Evolutionary conservation across 148 eudicot genomes (phyloP), one percentile per base, ranked within the genome.

Genomic region (Oxyria digyna): DNA sequence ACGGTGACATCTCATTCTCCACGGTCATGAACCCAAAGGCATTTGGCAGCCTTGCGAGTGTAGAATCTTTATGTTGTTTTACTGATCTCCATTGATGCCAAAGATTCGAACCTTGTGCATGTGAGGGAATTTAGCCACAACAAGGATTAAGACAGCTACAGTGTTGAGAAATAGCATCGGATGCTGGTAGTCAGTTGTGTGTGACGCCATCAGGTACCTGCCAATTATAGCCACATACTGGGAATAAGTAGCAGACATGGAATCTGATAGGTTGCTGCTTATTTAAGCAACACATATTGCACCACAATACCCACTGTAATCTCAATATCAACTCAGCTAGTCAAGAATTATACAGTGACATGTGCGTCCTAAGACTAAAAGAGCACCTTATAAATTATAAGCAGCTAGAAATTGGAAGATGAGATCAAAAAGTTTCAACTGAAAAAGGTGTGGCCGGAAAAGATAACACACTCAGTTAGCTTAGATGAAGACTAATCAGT

Each of bases 41-140:
- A n/a, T 0, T 48, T 48, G 3, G 2, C 45, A 48, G 54, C 23
- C 57, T 50, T 50, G 57, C 57, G 9, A 59, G 65, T 59, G 65
- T 59, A 38, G 31, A 55, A 55, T 33, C 63, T 26, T 4, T 55
- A 24, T 27, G 62, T 29, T 59, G 35, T 29, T 52, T 89, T 79
- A 82, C 81, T 82, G 82, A 67, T 91, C 96, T 4, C 89, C 96
- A 52, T 92, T 92, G 73, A 92, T 92, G 55, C 98, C 98, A 68
- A 92, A 92, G 77, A 92, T 89, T 20, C 98, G 86, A 59, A 92
- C 98, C 79, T 92, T 92, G 84, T 92, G 96, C 98, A 92, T 92
- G 69, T 89, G 81, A 4, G 96, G 98, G 72, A 89, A 89, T 84
- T 92, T 92, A 67, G 98, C 98, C 45, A 92, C 67, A 4, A 92